Base-by-base conservation (phyloP, 139 green algal genomes). In the Microglena sp. region DNA sequence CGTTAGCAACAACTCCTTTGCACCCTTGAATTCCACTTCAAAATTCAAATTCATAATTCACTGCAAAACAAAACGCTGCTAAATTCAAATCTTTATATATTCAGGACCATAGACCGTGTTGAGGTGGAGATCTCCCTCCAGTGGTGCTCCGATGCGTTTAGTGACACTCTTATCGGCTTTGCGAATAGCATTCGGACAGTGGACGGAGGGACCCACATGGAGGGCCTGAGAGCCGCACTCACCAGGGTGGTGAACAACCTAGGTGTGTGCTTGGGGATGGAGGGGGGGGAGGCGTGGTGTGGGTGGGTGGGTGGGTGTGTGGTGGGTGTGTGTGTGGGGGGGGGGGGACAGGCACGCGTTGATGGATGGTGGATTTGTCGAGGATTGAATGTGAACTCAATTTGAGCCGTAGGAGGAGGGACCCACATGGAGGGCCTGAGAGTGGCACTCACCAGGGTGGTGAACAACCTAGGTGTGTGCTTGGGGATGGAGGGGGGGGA, bases 121-220 rank as follows among this genome's bases (percentile, higher is more conserved):
- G n/a, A n/a, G n/a, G 86, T 97, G 27, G 28, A 68, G 45, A 56
- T 72, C 34, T 71, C 69, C 55, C 65, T 78, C 60, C 93, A 98
- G 75, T 98, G 93, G 93, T 91, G 76, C 61, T 70, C 60, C 7
- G 87, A 95, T 65, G 65, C 77, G 2, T 93, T 82, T 75, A 82
- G 67, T 8, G 90, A 97, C 67, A 93, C 71, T 0, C 46, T 95
- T 15, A 76, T 97, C 6, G 87, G 94, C 36, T 99, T 96, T 72
- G 92, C 91, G 45, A 99, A 99, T 85, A 89, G 68, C 73, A 94
- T 99, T 71, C 86, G 90, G 57, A 99, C 92, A 2, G 72, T 84
- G 0, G 93, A 99, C 64, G 94, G 94, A 6, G 94, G 94, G 45
- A 96, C 89, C 0, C 94, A 99, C 81, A 71, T 98, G 53, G 93